Conservation (phyloP, 345 rosid species). For the Moricandia moricandioides region DNA sequence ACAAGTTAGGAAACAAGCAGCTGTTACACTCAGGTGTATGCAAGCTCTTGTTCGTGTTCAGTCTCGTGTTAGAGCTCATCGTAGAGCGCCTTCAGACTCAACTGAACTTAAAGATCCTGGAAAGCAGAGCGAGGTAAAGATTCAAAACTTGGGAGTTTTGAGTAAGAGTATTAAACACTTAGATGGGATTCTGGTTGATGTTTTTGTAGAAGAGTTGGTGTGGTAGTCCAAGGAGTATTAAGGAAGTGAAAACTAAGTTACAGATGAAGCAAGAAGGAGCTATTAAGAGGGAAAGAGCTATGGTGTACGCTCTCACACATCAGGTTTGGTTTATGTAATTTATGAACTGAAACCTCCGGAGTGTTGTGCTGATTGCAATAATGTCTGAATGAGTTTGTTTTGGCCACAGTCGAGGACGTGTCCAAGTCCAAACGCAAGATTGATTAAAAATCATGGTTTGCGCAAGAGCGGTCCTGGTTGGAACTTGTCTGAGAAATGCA, state of each 20-base stretch:
- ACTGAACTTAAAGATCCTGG: constrained; percentile 42
- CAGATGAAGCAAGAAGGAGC: constrained; percentile 77
- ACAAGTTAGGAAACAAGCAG: constrained; percentile 87
- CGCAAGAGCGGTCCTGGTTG: constrained; percentile 49
- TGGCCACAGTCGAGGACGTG: constrained; percentile 52
- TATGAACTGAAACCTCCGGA: constrained; percentile 20
- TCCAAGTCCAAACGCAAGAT: constrained; percentile 56
- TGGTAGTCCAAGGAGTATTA: constrained; percentile 55
- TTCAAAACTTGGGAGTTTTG: not conserved
- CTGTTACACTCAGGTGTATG: constrained; percentile 88
- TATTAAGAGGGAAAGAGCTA: constrained; percentile 90
- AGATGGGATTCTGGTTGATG: constrained; percentile 2
- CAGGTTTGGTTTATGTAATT: constrained; percentile 43
- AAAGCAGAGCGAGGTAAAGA: constrained; percentile 73
- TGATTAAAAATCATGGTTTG: constrained; percentile 36
- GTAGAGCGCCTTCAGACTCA: constrained; percentile 40
- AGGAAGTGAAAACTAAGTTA: constrained; percentile 62
- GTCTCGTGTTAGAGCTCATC: constrained; percentile 66
- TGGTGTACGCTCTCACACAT: constrained; percentile 62
- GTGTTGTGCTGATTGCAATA: not conserved
- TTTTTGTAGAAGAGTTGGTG: constrained; percentile 73
- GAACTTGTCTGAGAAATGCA: constrained; percentile 66
- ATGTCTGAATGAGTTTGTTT: constrained; percentile 23
- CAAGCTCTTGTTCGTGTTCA: constrained; percentile 95
- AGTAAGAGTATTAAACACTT: not conserved